Base-by-base conservation (phyloP, 768 basidiomycete species). In the Boletus insuetus region DNA sequence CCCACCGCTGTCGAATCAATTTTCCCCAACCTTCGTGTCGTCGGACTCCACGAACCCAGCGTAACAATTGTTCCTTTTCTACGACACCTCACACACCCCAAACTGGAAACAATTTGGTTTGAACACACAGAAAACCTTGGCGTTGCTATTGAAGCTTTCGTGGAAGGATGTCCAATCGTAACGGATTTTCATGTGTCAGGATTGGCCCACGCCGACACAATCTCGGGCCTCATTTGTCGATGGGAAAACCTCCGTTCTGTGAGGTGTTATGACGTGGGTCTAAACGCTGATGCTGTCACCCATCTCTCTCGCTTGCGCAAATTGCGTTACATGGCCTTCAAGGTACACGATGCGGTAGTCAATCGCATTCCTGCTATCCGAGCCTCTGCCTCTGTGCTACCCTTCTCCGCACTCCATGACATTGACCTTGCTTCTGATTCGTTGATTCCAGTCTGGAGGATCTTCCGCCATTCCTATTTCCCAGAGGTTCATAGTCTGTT, bases 1-100 rank as follows among this genome's bases (percentile, higher is more conserved):
- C 54, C 51, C 3, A 9, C 26, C 34, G 26, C 41, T 11, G 8
- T 6, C 19, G 13, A 34, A 22, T 16, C 41, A 0, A 51, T 62
- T 20, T 58, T 58, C n/a, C 61, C 56, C 3, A 62, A 52, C 4
- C 56, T 62, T 49, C 45, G 44, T 20, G 2, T 12, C 6, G 13
- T 62, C 9, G 49, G 16, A 17, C 6, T 62, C 2, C 0, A 40
- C 4, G 5, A 20, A 9, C 49, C 50, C 20, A 24, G n/a, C 4
- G 10, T 17, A 2, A 8, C 22, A 5, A 5, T 62, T n/a, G 8
- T 31, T 17, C 56, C 60, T 7, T 42, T 62, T 10, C 5, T 62
- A 3, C 61, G 26, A 26, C 51, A 62, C 22, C 42, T 62, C 29
- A 19, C 35, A 43, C 41, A 45, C 19, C 16, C 61, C 3, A 22